Evolutionary conservation across 306 rosid genomes (phyloP), one percentile per base, ranked within the genome.

Genomic region (Prunus salicina): DNA sequence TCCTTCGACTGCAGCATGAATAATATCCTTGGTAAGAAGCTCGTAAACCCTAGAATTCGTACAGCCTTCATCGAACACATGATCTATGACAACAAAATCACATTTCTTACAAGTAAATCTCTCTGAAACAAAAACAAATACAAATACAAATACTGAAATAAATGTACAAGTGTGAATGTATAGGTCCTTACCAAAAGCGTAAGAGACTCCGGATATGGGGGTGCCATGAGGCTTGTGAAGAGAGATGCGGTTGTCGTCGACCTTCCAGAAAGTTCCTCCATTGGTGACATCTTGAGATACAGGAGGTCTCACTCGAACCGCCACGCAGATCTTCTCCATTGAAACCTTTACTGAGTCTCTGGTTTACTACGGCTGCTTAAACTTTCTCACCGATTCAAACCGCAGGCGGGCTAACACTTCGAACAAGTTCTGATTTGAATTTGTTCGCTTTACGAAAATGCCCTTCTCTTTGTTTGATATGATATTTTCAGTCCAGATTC

Each of bases 291-390:
- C 91, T 38, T 85, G 65, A 12, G 92, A 72, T 16, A 79, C 85
- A 0, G 83, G 75, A 69, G 99, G 97, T 27, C 99, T 88, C 72
- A 95, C 82, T 52, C 97, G 82, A 14, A 92, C 97, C 12, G 97
- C 97, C 1, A 92, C 96, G 67, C 99, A 89, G 82, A 95, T 91
- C 86, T 91, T 95, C 91, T 95, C 97, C 99, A 95, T 93, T 45
- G 7, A 14, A 25, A 15, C 65, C 38, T 15, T 60, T 14, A 63
- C 34, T 11, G 22, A 4, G 46, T 14, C 3, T 64, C 20, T 22
- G 1, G 32, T 24, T 32, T 32, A 32, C 57, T 12, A 15, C 68
- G 34, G 49, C 73, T 24, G 65, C 55, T 20, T 46, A 22, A 9
- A 12, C 25, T 58, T 14, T 30, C 66, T 69, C 25, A 53, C 74